Evolutionary conservation across 2,329 filamentous ascomycete genomes (phyloP).

Genomic region (Thielaviopsis musarum): DNA sequence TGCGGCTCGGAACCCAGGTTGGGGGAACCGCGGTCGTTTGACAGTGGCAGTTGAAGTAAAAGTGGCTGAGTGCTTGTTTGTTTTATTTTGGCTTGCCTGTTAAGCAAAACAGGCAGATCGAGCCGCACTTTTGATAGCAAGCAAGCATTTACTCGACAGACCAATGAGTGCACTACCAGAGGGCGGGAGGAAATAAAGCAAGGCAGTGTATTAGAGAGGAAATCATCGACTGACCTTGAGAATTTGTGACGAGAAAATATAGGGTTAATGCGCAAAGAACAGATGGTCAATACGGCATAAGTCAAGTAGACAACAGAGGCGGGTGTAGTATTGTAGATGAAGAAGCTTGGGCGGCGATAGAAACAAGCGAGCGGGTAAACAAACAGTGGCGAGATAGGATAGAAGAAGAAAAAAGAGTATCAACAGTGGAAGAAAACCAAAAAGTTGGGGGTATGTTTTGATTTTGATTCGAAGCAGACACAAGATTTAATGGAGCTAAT

Average conservation of each 20-base stretch:
- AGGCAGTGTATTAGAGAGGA: neutral
- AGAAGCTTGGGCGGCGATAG: neutral
- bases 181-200: neutral
- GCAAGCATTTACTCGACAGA: neutral
- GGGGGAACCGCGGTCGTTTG: conserved; percentile 8
- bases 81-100: neutral
- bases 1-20: conserved; percentile 2
- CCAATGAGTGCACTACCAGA: neutral
- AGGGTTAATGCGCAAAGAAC: neutral
- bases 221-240: neutral
- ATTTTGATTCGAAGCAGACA: neutral
- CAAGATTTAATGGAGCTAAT: conserved; percentile 2
- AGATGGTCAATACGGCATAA: neutral
- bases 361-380: neutral
- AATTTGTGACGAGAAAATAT: neutral
- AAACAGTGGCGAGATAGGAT: neutral
- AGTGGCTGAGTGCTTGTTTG: neutral
- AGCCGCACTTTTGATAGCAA: neutral
- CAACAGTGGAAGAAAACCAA: conserved; percentile 3
- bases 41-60: neutral
- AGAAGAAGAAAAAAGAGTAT: neutral
- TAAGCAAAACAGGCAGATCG: neutral
- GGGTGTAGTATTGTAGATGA: neutral
- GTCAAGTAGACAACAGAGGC: neutral
- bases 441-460: conserved; percentile 3